phyloP scores from a whole-genome alignment of 192 early-diverging fungal species.

The Dissophora ornata region DNA sequence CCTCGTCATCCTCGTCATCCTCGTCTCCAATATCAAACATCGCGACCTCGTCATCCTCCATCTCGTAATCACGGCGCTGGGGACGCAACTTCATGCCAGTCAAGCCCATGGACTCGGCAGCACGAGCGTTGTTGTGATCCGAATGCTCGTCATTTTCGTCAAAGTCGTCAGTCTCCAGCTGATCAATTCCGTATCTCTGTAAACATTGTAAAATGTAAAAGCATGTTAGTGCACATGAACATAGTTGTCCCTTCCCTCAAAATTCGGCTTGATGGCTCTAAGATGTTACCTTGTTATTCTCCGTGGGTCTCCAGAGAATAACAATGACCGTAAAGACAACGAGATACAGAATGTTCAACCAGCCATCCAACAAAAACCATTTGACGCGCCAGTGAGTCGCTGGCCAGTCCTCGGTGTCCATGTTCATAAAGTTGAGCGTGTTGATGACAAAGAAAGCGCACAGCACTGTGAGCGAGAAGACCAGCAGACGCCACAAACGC shows the following conservation, averaged over 20 bases:
- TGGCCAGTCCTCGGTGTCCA: conserved; percentile 71
- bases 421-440: conserved; percentile 78
- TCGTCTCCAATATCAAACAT: conserved; percentile 76
- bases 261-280: no score
- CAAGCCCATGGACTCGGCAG: conserved; percentile 59
- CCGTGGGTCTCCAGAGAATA: conserved; percentile 92
- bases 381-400: conserved; percentile 84
- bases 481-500: conserved; percentile 80
- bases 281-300: conserved; percentile 75
- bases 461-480: conserved; percentile 79
- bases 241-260: no score
- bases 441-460: conserved; percentile 87
- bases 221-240: not conserved
- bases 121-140: conserved; percentile 66
- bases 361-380: conserved; percentile 94
- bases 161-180: conserved; percentile 67
- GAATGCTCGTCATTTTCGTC: conserved; percentile 80
- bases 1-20: conserved; percentile 68
- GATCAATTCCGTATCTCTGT: conserved; percentile 87
- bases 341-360: conserved; percentile 91
- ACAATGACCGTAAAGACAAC: conserved; percentile 81
- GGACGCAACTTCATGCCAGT: conserved; percentile 59
- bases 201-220: not conserved
- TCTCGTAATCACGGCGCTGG: conserved; percentile 36
- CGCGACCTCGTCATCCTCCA: conserved; percentile 59